phyloP scores from a whole-genome alignment of 2,329 filamentous ascomycete genomes.

The Stachybotrys elegans region DNA sequence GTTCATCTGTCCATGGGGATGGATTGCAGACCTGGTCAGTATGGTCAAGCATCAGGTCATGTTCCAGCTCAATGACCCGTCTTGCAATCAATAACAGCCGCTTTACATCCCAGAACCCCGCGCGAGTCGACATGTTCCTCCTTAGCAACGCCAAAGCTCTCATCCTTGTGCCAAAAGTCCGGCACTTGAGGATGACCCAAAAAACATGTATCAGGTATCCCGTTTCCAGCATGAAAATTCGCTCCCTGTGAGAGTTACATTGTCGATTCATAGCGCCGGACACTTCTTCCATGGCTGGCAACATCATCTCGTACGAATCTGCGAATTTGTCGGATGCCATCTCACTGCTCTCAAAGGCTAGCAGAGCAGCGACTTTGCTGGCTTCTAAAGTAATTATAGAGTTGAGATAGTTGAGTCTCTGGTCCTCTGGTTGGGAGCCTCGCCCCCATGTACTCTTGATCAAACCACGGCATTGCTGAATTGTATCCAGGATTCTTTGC shows the following conservation, averaged over 20 bases:
- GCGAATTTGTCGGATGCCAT: not conserved
- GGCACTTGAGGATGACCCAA: not conserved
- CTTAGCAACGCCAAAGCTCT: not conserved
- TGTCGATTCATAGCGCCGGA: not conserved
- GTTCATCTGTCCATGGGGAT: too few relatives aligned
- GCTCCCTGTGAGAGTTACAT: not conserved
- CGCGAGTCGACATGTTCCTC: not conserved
- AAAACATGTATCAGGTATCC: not conserved
- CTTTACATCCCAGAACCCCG: not conserved
- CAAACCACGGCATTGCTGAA: not conserved
- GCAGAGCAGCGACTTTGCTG: not conserved
- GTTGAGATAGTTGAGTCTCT: not conserved
- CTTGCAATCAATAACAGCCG: not conserved
- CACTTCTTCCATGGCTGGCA: not conserved
- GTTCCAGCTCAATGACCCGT: not conserved
- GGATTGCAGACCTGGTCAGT: too few relatives aligned
- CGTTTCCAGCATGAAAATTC: not conserved
- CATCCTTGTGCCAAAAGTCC: not conserved
- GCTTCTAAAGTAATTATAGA: not conserved
- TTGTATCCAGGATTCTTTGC: not conserved
- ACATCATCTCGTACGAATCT: not conserved
- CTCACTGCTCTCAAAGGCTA: not conserved
- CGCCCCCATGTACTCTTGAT: not conserved
- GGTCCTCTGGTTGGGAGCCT: not conserved
- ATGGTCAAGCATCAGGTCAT: not conserved